These are phyloP conservation scores for Russula ochroleuca DNA, from an alignment of 768 basidiomycete genomes.

Conservation along the genomic window DNA sequence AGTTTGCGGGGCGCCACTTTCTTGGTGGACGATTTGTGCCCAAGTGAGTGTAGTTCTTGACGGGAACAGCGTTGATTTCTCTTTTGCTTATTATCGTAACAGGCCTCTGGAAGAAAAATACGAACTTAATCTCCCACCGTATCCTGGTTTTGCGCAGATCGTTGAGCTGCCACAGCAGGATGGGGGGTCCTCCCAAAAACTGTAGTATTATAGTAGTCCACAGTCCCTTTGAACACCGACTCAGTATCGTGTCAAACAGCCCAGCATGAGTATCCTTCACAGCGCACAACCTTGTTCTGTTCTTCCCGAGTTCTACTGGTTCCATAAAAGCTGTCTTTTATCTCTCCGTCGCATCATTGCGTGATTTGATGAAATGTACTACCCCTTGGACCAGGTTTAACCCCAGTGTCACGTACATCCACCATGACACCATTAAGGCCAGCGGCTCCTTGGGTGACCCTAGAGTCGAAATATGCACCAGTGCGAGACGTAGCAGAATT, in stretches of 20 bases:
- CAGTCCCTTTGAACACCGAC: not conserved
- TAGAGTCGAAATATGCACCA: too few species aligned
- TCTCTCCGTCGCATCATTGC: not conserved
- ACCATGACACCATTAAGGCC: too few species aligned
- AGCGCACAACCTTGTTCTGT: not conserved
- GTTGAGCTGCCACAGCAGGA: slow-evolving; percentile 55
- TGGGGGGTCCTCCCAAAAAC: slow-evolving; percentile 20
- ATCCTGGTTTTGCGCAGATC: slow-evolving; percentile 76
- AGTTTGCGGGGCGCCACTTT: slow-evolving; percentile 81
- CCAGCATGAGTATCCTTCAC: not conserved
- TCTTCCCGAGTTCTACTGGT: not conserved
- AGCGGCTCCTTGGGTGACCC: not conserved
- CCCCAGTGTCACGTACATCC: too few species aligned
- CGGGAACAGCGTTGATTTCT: not conserved
- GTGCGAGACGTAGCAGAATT: too few species aligned
- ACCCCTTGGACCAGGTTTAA: too few species aligned
- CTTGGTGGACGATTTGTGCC: slow-evolving; percentile 93
- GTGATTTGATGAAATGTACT: not conserved
- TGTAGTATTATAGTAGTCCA: slow-evolving; percentile 10
- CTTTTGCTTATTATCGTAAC: not conserved
- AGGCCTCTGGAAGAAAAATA: slow-evolving; percentile 73
- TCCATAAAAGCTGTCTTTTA: not conserved
- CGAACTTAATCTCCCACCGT: slow-evolving; percentile 74
- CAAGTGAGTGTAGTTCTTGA: slow-evolving; percentile 47
- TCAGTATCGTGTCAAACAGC: not conserved